Evolutionary conservation across 1,139 yeast species (phyloP), one percentile per base, ranked within the genome.

Genomic region (Kazachstania sp.): DNA sequence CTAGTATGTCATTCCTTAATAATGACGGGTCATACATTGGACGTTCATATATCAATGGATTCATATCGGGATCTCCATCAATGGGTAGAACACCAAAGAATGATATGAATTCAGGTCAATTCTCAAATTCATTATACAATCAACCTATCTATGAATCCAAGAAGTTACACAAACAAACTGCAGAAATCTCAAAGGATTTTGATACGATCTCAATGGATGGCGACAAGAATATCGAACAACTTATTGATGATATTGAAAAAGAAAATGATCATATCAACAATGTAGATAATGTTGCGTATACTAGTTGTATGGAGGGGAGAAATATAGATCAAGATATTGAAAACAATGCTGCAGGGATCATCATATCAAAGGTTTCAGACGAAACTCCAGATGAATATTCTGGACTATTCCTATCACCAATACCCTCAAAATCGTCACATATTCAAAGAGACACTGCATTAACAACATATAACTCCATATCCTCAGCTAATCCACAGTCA

Each of bases 101-200:
- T 32, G 46, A 43, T 9, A 30, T 45, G 15, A 44, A 47, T 20
- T 44, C 45, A 5, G 39, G 51, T 19, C 57, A 56, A 5, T 28
- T 48, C 3, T 41, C 52, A 4, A 39, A 41, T 51, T 16, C 40
- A 13, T 49, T 49, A 15, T 51, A 52, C 34, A 51, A 51, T 8
- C 62, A 53, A 41, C 54, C 60, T 11, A 63, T 65, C 8, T 64
- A 63, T 43, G 59, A 54, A 37, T 48, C 65, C 1, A 51, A 51
- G 35, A 57, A 50, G 18, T 46, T 64, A 41, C 71, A 67, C 45
- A 61, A 58, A 44, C 67, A 67, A 46, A 67, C 72, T 0, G 71
- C 69, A 0, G 61, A 58, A 8, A 50, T 68, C 4, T 64, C 69
- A 13, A 56, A 63, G 39, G 66, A 61, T 32, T 63, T 63, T 36